Evolutionary conservation across 345 rosid genomes (phyloP).

Genomic region (Gossypium longicalyx): DNA sequence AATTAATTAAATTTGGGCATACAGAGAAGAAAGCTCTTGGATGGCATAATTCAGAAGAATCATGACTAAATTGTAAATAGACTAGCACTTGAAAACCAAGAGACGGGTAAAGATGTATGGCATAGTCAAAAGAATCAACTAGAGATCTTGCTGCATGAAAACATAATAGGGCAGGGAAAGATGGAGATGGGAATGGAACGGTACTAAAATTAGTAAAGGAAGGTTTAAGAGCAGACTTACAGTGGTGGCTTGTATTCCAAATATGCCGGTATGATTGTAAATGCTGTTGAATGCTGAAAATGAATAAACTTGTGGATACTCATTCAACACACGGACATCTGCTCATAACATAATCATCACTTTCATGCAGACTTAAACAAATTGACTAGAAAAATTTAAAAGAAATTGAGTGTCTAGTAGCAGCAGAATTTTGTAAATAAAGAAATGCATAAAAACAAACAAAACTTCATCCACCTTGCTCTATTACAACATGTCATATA

Average conservation of each 20-base stretch:
- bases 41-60: neutral
- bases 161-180: neutral
- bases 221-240: conserved; percentile 41
- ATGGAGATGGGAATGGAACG: neutral
- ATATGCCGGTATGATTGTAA: conserved; percentile 67
- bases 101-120: neutral
- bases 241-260: conserved; percentile 74
- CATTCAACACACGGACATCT: conserved; percentile 75
- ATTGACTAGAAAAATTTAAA: neutral
- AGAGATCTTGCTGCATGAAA: neutral
- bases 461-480: neutral
- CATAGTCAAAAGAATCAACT: neutral
- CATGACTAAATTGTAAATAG: neutral
- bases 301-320: conserved; percentile 64
- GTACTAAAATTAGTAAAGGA: conserved; percentile 6
- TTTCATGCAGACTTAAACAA: neutral
- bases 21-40: neutral
- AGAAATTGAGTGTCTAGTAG: neutral
- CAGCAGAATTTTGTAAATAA: neutral
- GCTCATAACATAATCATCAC: conserved; percentile 22
- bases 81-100: neutral
- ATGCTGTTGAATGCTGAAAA: conserved; percentile 82
- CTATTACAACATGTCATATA: neutral
- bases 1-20: neutral
- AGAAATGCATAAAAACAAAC: neutral